phyloP scores from a whole-genome alignment of 2,329 filamentous ascomycete genomes.

The Fonsecaea nubica region DNA sequence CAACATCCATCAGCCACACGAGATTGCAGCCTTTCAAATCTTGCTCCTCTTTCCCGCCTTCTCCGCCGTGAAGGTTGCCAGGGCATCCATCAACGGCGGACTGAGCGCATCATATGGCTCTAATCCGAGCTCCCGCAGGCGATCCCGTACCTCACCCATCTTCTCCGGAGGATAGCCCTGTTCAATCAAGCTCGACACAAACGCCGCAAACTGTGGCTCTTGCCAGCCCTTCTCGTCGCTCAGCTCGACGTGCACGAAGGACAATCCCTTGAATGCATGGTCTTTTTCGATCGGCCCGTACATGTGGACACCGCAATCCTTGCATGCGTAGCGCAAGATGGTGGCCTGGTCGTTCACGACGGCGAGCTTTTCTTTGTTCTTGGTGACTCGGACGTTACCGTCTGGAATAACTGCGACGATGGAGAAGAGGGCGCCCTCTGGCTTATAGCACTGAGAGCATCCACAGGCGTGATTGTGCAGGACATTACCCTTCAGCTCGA shows the following conservation, averaged over 20 bases:
- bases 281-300: conserved; percentile 70
- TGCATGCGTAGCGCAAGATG: conserved; percentile 68
- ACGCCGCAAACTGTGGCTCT: conserved; percentile 73
- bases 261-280: conserved; percentile 72
- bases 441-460: conserved; percentile 77
- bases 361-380: conserved; percentile 64
- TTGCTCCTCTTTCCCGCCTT: conserved; percentile 45
- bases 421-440: conserved; percentile 67
- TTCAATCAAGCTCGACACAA: conserved; percentile 72
- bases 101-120: conserved; percentile 69
- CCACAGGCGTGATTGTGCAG: conserved; percentile 74
- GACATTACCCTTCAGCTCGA: conserved; percentile 65
- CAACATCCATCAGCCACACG: background rate
- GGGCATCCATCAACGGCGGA: conserved; percentile 68
- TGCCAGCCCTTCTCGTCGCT: conserved; percentile 69
- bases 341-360: conserved; percentile 63
- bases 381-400: conserved; percentile 62
- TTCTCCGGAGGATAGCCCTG: conserved; percentile 65
- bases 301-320: conserved; percentile 66
- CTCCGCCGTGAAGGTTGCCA: conserved; percentile 63
- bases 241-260: conserved; percentile 71
- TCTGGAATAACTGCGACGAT: conserved; percentile 67
- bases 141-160: conserved; percentile 62
- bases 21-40: conserved; percentile 10
- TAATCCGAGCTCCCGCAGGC: conserved; percentile 62